Conservation (phyloP, 768 basidiomycete genomes). For the Leccinum aurantiacum region DNA sequence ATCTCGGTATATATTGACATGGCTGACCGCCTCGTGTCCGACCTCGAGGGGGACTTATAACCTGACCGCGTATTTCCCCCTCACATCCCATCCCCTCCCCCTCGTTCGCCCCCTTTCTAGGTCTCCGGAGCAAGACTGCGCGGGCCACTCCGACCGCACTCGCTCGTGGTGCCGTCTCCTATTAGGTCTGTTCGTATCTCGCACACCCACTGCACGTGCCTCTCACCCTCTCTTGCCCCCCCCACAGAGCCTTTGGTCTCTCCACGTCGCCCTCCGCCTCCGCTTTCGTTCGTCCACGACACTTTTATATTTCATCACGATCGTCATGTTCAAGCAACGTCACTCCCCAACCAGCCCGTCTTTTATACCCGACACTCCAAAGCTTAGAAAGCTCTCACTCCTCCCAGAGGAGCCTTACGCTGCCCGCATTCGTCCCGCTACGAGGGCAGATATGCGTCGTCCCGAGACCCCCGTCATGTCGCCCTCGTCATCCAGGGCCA, state of each 20-base stretch:
- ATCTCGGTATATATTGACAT: constrained; percentile 11
- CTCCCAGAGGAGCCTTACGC: constrained; percentile 15
- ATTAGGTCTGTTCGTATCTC: constrained; percentile 11
- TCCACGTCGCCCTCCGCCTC: neutral
- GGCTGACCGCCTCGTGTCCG: constrained; percentile 24
- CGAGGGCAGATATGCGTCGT: constrained; percentile 17
- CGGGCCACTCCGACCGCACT: constrained; percentile 20
- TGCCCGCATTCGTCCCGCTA: constrained; percentile 15
- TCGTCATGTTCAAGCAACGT: constrained; percentile 27
- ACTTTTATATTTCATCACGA: constrained; percentile 25
- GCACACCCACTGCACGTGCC: neutral
- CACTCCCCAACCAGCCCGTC: constrained; percentile 15
- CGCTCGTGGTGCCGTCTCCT: constrained; percentile 16
- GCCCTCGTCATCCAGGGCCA: constrained; percentile 18
- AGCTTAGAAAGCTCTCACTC: constrained; percentile 16
- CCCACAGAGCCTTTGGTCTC: constrained; percentile 6
- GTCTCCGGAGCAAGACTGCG: constrained; percentile 24
- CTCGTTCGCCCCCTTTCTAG: constrained; percentile 18
- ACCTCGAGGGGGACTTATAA: constrained; percentile 29
- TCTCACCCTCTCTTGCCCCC: neutral
- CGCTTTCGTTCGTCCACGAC: constrained; percentile 21
- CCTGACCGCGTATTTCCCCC: constrained; percentile 1
- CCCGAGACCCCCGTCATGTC: constrained; percentile 20
- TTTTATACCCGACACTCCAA: constrained; percentile 25
- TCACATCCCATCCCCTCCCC: neutral